Base-by-base conservation (phyloP, 768 basidiomycete species). In the Suillus americanus region DNA sequence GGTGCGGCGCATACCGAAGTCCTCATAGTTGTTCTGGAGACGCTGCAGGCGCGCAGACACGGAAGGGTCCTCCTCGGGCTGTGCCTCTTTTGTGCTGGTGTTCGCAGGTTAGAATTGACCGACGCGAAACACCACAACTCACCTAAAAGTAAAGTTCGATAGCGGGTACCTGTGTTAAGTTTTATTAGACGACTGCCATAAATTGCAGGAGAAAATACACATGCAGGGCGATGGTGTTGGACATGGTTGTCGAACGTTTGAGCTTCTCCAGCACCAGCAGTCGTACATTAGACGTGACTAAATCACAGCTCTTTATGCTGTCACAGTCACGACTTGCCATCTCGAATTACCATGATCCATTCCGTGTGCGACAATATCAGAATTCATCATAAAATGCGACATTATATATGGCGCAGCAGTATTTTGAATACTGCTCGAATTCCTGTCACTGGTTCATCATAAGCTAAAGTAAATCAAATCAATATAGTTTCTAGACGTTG, bases 61-160 rank as follows among this genome's bases (percentile, higher is more conserved):
- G 2, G 94, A 96, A 0, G 95, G 93, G 71, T 99, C 97, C 76
- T 99, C 97, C 72, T 99, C 95, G 8, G 95, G 94, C 74, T 99
- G 97, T 0, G 95, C 89, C 73, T 97, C 96, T 75, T 98, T 97
- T 51, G 94, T 95, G 74, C 95, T 97, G 68, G 28, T 13, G 5
- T 55, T 37, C 41, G 46, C 37, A 38, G 43, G 18, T 5, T 51
- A 59, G 57, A 41, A 62, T 57, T 38, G 51, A 65, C 61, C 62
- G 50, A 30, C 41, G 53, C 59, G 33, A 5, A 40, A 30, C 43
- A 57, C 20, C 48, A 61, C 57, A 61, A 46, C 70, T 51, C 63
- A 90, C 92, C 91, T 94, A 80, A 97, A 96, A 7, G 94, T 94
- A 72, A 94, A 97, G 78, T 96, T 95, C 53, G 93, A 92, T 9